Base-by-base conservation (phyloP, 805 yeast species). In the Ogataea henricii region DNA sequence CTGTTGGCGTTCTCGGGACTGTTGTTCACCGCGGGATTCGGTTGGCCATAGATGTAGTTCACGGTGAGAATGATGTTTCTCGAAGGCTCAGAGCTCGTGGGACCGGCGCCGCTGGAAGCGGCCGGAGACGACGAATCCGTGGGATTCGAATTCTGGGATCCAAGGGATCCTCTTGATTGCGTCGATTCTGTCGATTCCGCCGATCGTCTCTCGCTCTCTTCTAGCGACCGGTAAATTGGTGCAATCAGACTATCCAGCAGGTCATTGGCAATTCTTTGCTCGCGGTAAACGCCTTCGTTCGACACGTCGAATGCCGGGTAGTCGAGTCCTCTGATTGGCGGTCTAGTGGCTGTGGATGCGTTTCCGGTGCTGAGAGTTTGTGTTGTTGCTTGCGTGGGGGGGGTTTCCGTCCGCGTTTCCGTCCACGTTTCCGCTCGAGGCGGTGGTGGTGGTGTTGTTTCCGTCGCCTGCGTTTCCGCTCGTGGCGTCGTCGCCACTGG, bases 51-150 rank as follows among this genome's bases (percentile, higher is more conserved):
- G 6, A 68, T 62, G 53, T 73, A 73, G 47, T 69, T 71, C 2
- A 73, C 75, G 2, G 76, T 70, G 12, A 72, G 57, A 6, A 68
- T 60, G 53, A 71, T 71, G 54, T 70, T 71, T 48, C 74, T 56
- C 1, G 68, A 61, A 9, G 62, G 52, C 49, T 62, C 68, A 3
- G 45, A 32, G 20, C 35, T 32, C 6, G 35, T 6, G 10, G 32
- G 14, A 5, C 32, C 32, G 6, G n/a, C 6, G 14, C 5, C 14
- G 10, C 14, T 27, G n/a, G 32, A 27, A 32, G 18, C n/a, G 3
- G 35, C 12, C 20, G 35, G 20, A 17, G 25, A 36, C 6, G 40
- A 36, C 29, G 40, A n/a, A n/a, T n/a, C n/a, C n/a, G n/a, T n/a
- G n/a, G n/a, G n/a, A n/a, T n/a, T n/a, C n/a, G n/a, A n/a, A n/a